phyloP scores from a whole-genome alignment of 306 rosid species.

The Quercus engelmannii region DNA sequence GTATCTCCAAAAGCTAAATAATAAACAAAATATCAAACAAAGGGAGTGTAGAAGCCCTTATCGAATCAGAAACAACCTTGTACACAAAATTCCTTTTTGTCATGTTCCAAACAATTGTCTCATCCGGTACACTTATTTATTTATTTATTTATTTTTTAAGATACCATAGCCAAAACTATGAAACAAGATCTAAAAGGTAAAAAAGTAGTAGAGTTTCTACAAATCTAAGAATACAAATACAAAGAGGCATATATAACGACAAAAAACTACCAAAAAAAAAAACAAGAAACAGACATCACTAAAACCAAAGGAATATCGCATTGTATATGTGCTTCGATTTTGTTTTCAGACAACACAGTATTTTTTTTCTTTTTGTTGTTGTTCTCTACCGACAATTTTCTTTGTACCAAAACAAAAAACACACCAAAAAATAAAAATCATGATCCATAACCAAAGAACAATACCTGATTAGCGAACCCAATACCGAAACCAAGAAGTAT shows the following conservation, averaged over 20 bases:
- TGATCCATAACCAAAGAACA: neutral
- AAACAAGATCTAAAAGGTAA: neutral
- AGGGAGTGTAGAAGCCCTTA: neutral
- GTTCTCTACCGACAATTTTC: neutral
- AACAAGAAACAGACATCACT: neutral
- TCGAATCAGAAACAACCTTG: neutral
- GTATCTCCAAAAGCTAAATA: neutral
- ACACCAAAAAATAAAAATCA: conserved; percentile 3
- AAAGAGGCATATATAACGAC: conserved; percentile 19
- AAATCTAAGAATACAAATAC: neutral
- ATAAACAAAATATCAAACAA: neutral
- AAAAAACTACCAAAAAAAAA: neutral
- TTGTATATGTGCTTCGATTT: neutral
- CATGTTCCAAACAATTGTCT: conserved; percentile 8
- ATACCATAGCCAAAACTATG: neutral
- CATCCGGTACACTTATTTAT: neutral
- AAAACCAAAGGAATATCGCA: neutral
- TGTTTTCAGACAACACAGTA: neutral
- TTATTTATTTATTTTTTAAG: neutral
- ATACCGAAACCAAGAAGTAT: conserved; percentile 91
- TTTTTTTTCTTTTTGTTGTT: neutral
- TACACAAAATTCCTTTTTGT: neutral
- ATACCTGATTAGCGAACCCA: conserved; percentile 93
- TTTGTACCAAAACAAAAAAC: neutral
- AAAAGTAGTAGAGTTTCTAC: neutral